Base-by-base conservation (phyloP, 495 filamentous ascomycete species). In the Xylaria curta region DNA sequence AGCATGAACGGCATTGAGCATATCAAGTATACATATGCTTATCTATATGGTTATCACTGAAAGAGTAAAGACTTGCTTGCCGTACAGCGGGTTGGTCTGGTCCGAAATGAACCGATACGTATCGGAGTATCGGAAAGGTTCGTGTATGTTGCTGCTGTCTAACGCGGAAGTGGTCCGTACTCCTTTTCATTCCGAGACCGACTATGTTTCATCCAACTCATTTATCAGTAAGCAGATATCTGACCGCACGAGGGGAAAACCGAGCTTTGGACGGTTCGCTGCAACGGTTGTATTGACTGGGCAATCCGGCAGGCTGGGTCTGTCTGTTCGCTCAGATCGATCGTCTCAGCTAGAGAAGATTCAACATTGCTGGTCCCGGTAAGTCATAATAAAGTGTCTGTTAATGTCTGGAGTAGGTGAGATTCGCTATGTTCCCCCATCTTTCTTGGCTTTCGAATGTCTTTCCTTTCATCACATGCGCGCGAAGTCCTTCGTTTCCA, bases 201-300 rank as follows among this genome's bases (percentile, higher is more conserved):
- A 68, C 40, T 58, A n/a, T 9, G 66, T 68, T 60, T 68, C 66
- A 68, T 60, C 65, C 33, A 24, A 36, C 47, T 56, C 49, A 36
- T 42, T 13, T 56, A 12, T 24, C 47, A 40, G 49, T 21, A 44
- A 56, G 47, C 65, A 40, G 42, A 17, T 47, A 36, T 24, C 47
- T 13, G 28, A 5, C 8, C 28, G 64, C 64, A 60, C 12, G 31
- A 38, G 28, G 36, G 31, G 56, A 33, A 19, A n/a, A n/a, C 19
- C 58, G 19, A 60, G 58, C 28, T 60, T 60, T 38, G 33, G 58
- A 38, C 31, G 31, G 58, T 60, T 38, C 58, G 58, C 58, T 38
- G 58, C 31, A 40, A 60, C 33, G 31, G 31, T 60, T 36, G 31
- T 60, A 38, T 38, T 21, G 58, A 60, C 31, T 60, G 19, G 58